Conservation (phyloP, 805 yeast genomes). For the Kodamaea kakaduensis region DNA sequence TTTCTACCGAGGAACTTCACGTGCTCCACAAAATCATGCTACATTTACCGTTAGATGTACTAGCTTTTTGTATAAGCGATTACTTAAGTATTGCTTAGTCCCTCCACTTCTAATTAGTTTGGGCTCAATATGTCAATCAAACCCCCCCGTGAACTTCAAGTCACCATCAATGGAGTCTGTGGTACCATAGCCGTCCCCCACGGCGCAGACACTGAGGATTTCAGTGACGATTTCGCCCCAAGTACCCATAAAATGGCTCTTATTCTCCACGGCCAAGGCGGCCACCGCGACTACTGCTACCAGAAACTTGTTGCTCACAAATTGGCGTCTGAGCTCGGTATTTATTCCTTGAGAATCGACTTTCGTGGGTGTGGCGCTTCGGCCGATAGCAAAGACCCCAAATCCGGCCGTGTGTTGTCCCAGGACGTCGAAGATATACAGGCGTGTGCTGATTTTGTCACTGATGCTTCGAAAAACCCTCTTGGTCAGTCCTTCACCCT, state of each 20-base stretch:
- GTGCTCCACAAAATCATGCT: too few relatives aligned
- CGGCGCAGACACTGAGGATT: slow-evolving; percentile 21
- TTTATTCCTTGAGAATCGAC: slow-evolving; percentile 71
- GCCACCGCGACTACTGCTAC: slow-evolving; percentile 78
- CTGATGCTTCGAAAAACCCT: slow-evolving; percentile 28
- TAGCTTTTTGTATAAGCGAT: too few relatives aligned
- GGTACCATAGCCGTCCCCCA: slow-evolving; percentile 41
- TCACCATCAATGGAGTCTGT: slow-evolving; percentile 30
- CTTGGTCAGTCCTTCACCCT: slow-evolving; percentile 43
- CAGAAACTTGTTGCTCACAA: slow-evolving; percentile 58
- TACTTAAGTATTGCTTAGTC: too few relatives aligned
- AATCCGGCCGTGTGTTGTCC: slow-evolving; percentile 51
- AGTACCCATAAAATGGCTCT: slow-evolving; percentile 52
- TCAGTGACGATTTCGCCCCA: slow-evolving; percentile 29
- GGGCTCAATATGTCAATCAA: neutral
- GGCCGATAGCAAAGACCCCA: slow-evolving; percentile 39
- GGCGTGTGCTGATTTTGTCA: slow-evolving; percentile 27
- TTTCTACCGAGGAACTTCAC: too few relatives aligned
- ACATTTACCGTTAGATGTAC: too few relatives aligned
- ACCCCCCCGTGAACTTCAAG: slow-evolving; percentile 33
- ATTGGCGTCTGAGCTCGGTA: slow-evolving; percentile 56
- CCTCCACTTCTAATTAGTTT: too few relatives aligned
- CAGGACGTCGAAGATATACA: slow-evolving; percentile 71
- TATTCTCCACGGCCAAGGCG: slow-evolving; percentile 79
- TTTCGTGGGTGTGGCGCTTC: slow-evolving; percentile 85